Evolutionary conservation across 2,329 filamentous ascomycete genomes (phyloP).

Genomic region (Metarhizium guizhouense): DNA sequence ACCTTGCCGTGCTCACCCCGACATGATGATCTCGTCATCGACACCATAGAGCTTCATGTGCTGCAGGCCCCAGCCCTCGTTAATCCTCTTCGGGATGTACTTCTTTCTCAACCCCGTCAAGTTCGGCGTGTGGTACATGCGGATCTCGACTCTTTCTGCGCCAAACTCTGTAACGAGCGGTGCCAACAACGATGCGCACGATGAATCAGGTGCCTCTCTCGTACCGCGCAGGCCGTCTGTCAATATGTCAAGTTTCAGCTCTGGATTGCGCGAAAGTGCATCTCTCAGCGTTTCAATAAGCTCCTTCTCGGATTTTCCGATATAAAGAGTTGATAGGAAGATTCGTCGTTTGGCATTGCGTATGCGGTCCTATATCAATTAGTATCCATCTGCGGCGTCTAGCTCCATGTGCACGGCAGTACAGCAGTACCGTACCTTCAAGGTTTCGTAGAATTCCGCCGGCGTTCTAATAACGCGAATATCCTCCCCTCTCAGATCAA

Average conservation of each 20-base stretch:
- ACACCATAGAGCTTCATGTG: constrained; percentile 98
- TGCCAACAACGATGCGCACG: constrained; percentile 79
- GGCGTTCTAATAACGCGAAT: constrained; percentile 74
- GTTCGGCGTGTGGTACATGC: constrained; percentile 98
- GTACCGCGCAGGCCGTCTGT: constrained; percentile 90
- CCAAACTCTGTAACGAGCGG: constrained; percentile 82
- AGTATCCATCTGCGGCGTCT: neutral
- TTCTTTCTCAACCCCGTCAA: constrained; percentile 79
- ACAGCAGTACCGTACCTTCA: constrained; percentile 59
- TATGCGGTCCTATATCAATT: constrained; percentile 59
- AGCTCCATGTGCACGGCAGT: neutral
- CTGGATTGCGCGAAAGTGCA: constrained; percentile 64
- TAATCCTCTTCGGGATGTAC: constrained; percentile 78
- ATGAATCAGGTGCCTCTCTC: constrained; percentile 75
- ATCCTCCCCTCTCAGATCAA: constrained; percentile 73
- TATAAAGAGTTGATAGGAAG: constrained; percentile 93
- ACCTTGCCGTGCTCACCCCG: constrained; percentile 48
- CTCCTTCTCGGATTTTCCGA: constrained; percentile 87
- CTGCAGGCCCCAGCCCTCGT: constrained; percentile 96
- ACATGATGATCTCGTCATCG: constrained; percentile 92
- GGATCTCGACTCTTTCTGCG: constrained; percentile 73
- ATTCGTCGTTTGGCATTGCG: constrained; percentile 67
- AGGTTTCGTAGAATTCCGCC: constrained; percentile 78
- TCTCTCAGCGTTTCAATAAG: constrained; percentile 71
- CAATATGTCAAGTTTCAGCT: constrained; percentile 76